A percentile compares a stretch with the other conserved stretches of the same genome.
Conservation (phyloP, 164 flowering plant genomes). For the Cinnamomum chago region DNA sequence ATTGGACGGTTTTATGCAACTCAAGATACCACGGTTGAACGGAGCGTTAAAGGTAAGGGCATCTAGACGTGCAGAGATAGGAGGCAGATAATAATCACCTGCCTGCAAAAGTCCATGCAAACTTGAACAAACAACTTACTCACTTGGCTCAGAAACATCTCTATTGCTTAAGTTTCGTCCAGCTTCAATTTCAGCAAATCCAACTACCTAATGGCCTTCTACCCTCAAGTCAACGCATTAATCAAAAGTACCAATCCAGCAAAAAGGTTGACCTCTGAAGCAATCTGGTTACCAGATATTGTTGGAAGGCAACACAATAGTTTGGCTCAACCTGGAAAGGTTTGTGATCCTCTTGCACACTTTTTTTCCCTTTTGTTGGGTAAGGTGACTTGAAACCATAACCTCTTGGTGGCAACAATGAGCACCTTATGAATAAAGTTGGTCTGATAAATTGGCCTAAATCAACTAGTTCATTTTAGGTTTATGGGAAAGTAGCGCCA, state of each 20-base stretch:
- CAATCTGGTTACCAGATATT: no score
- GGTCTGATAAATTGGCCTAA: not conserved
- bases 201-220: not conserved
- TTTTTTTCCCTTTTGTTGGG: no score
- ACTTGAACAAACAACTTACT: not conserved
- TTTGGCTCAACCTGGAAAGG: no score
- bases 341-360: no score
- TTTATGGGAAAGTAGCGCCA: not conserved
- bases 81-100: not conserved
- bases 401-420: no score
- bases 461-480: not conserved
- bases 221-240: not conserved
- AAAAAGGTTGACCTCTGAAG: no score
- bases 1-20: slow-evolving; percentile 42
- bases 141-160: not conserved
- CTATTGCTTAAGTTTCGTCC: not conserved
- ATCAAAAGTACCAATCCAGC: not conserved
- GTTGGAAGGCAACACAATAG: no score
- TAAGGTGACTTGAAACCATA: no score
- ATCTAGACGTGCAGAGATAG: not conserved
- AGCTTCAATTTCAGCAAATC: not conserved
- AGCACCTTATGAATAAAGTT: not conserved
- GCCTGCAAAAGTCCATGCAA: not conserved
- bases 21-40: slow-evolving; percentile 24
- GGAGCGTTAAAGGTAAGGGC: slow-evolving; percentile 9